Base-by-base conservation (phyloP, 805 yeast genomes). In the Candida sithepensis region DNA sequence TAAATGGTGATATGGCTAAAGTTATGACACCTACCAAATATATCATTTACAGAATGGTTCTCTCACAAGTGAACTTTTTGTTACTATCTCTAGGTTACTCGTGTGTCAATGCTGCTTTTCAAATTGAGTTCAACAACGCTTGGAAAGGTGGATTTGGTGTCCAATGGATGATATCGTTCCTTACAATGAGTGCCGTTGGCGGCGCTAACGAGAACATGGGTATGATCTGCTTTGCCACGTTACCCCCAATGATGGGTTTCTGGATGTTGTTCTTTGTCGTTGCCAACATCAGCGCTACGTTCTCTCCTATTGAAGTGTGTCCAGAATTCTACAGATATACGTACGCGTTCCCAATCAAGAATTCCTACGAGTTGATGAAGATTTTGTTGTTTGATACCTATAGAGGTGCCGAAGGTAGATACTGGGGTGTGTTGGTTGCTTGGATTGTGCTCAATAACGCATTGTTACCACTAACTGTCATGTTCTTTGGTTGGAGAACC, bases 161-260 rank as follows among this genome's bases (percentile, higher is more conserved):
- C 0, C 80, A 76, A 52, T 84, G 89, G 89, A 68, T 79, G 71
- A 55, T 78, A 33, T 73, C 78, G 13, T 84, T 70, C 62, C 53
- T 84, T 40, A 73, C 82, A 10, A 78, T 84, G 82, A 67, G 77
- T 53, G 83, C 86, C 0, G 78, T 83, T n/a, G 90, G 89, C 44
- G 73, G 81, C 30, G 76, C 78, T 33, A 81, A 79, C 57, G 90
- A 84, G 63, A 75, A 79, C 46, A 67, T 73, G 60, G 81, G 79
- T 2, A 61, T 79, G 66, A 26, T 81, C 9, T 58, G 74, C 5
- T 59, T 79, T 32, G 61, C 77, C 10, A 46, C 69, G 19, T 72
- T 70, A 48, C 87, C 88, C 2, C 84, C 84, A 18, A 59, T 72
- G 41, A 48, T 82, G n/a, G 85, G 87, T 0, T 73, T 81, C 52